Conservation (phyloP, 495 filamentous ascomycete genomes). For the Talaromyces wortmannii region DNA sequence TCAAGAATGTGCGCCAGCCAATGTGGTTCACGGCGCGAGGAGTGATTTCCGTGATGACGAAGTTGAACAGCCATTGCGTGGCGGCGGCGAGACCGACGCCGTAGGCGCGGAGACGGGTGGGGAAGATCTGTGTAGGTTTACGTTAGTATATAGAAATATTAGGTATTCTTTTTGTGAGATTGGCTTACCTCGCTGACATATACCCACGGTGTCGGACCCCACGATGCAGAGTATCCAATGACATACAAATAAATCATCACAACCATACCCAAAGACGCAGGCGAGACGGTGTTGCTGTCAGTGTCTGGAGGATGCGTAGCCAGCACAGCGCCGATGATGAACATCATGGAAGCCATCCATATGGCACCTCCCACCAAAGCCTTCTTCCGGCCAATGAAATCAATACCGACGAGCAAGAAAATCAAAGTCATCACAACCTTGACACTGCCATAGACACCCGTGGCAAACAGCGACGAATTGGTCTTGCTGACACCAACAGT, state of each 20-base stretch:
- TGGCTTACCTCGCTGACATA: slow-evolving; percentile 39
- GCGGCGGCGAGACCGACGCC: slow-evolving; percentile 65
- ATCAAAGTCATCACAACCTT: slow-evolving; percentile 50
- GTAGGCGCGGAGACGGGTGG: slow-evolving; percentile 61
- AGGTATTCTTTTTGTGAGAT: not conserved
- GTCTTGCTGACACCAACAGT: slow-evolving; percentile 35
- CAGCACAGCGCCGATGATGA: slow-evolving; percentile 70
- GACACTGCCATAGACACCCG: slow-evolving; percentile 44
- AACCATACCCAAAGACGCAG: slow-evolving; percentile 40
- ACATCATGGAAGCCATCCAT: slow-evolving; percentile 62
- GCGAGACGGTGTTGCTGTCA: slow-evolving; percentile 16
- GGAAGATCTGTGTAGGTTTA: slow-evolving; percentile 55
- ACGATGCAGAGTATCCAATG: slow-evolving; percentile 33
- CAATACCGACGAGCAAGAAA: slow-evolving; percentile 63
- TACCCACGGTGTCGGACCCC: slow-evolving; percentile 44
- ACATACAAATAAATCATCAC: slow-evolving; percentile 51
- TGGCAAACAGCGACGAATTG: slow-evolving; percentile 40
- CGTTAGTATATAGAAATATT: not conserved
- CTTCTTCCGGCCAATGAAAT: slow-evolving; percentile 59
- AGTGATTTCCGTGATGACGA: slow-evolving; percentile 32
- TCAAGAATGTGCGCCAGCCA: slow-evolving; percentile 47
- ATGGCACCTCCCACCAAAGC: slow-evolving; percentile 63
- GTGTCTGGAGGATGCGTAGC: slow-evolving; percentile 34
- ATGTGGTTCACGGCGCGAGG: slow-evolving; percentile 37
- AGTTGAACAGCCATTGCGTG: slow-evolving; percentile 39